Evolutionary conservation across 139 green algal genomes (phyloP).

Genomic region (Picochlorum sp.): DNA sequence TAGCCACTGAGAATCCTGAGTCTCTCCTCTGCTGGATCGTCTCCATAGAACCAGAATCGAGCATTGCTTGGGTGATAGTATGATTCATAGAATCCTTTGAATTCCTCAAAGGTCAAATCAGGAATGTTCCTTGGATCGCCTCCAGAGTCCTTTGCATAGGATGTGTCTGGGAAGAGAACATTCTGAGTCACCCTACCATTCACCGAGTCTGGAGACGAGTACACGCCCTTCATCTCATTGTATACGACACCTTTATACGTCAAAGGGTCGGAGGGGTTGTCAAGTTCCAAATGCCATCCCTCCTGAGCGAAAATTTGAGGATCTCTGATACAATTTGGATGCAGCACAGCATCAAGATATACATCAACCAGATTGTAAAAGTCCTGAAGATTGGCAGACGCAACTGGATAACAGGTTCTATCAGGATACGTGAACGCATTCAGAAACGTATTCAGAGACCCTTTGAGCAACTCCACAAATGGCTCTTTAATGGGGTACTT

Average conservation of each 20-base stretch:
- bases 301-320: slow-evolving; percentile 87
- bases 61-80: slow-evolving; percentile 96
- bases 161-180: slow-evolving; percentile 79
- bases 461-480: slow-evolving; percentile 98
- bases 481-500: slow-evolving; percentile 89
- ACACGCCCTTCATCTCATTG: slow-evolving; percentile 99
- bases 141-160: slow-evolving; percentile 83
- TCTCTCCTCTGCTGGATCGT: slow-evolving; percentile 81
- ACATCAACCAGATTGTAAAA: slow-evolving; percentile 99
- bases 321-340: slow-evolving; percentile 83
- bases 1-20: slow-evolving; percentile 70
- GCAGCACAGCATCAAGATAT: slow-evolving; percentile 96
- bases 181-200: slow-evolving; percentile 72
- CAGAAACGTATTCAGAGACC: slow-evolving; percentile 95
- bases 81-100: slow-evolving; percentile 87
- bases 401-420: slow-evolving; percentile 97
- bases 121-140: slow-evolving; percentile 89
- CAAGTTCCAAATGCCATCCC: slow-evolving; percentile 80
- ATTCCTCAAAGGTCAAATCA: slow-evolving; percentile 89
- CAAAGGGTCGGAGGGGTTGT: slow-evolving; percentile 59
- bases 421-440: slow-evolving; percentile 99
- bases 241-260: slow-evolving; percentile 96
- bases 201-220: slow-evolving; percentile 87
- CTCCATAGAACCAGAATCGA: slow-evolving; percentile 97
- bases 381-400: slow-evolving; percentile 80